phyloP scores from a whole-genome alignment of 441 rosid species.

The Bruguiera hainesii region DNA sequence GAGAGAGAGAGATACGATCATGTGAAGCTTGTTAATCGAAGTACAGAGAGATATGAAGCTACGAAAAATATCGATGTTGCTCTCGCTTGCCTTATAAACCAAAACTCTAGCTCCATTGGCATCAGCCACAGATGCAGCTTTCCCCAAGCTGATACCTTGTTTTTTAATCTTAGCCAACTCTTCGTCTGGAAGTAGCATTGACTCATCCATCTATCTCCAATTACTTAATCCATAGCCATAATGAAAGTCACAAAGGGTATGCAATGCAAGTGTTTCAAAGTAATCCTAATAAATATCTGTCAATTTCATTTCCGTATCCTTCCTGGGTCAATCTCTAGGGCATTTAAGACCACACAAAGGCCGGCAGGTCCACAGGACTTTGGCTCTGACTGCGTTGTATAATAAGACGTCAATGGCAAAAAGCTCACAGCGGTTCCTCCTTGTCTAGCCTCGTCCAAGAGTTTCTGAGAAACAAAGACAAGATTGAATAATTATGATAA shows the following conservation, averaged over 20 bases:
- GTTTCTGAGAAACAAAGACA: background rate
- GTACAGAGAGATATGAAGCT: slow-evolving; percentile 26
- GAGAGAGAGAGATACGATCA: slow-evolving; percentile 4
- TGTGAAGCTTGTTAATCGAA: slow-evolving; percentile 28
- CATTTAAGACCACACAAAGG: slow-evolving; percentile 45
- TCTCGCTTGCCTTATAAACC: slow-evolving; percentile 28
- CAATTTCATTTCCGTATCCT: slow-evolving; percentile 7
- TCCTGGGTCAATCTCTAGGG: slow-evolving; percentile 44
- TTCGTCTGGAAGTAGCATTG: slow-evolving; percentile 42
- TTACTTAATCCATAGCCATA: slow-evolving; percentile 24
- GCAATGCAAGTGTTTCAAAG: background rate
- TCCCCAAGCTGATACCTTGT: slow-evolving; percentile 37
- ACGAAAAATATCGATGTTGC: slow-evolving; percentile 30
- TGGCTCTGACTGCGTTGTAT: slow-evolving; percentile 53
- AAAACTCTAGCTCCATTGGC: slow-evolving; percentile 39
- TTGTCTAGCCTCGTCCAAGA: slow-evolving; percentile 30
- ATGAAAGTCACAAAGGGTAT: background rate
- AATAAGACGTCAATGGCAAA: slow-evolving; percentile 38
- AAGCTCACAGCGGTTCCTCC: slow-evolving; percentile 44
- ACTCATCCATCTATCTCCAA: slow-evolving; percentile 32
- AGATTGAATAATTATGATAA: background rate
- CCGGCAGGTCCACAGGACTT: slow-evolving; percentile 45
- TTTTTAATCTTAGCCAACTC: slow-evolving; percentile 31
- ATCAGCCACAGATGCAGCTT: slow-evolving; percentile 36
- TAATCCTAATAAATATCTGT: background rate